Evolutionary conservation across 192 early-diverging fungal species (phyloP).

Genomic region (Diversispora eburnea): DNA sequence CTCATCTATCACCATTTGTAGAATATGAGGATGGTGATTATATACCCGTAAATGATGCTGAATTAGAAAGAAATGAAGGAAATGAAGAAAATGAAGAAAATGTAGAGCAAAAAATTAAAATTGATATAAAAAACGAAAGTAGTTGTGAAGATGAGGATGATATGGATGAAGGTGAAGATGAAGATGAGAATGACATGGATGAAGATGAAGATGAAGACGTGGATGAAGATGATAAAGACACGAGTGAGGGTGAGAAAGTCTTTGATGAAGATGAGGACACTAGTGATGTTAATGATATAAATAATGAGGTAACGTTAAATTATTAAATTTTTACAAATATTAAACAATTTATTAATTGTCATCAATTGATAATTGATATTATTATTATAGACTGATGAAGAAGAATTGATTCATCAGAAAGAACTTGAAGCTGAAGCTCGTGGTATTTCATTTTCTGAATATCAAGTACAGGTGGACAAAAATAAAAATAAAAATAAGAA

Average conservation of each 20-base stretch:
- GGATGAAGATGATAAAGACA: neutral
- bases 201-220: conserved; percentile 21
- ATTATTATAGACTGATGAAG: conserved; percentile 12
- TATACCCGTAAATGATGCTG: conserved; percentile 62
- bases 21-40: conserved; percentile 83
- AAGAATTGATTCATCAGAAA: conserved; percentile 51
- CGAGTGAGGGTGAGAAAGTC: neutral
- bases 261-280: neutral
- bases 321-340: conserved; percentile 20
- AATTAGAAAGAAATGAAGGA: conserved; percentile 48
- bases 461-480: conserved; percentile 44
- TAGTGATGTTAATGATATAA: neutral
- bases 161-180: neutral
- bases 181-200: neutral
- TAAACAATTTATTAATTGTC: neutral
- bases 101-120: conserved; percentile 57
- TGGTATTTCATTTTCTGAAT: conserved; percentile 64
- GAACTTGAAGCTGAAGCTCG: conserved; percentile 70
- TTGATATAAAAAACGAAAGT: conserved; percentile 42
- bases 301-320: neutral
- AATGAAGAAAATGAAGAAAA: conserved; percentile 40
- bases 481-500: conserved; percentile 29
- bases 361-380: neutral
- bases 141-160: conserved; percentile 37
- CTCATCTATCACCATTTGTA: conserved; percentile 94